Base-by-base conservation (phyloP, 495 filamentous ascomycete genomes). In the Letharia columbiana region DNA sequence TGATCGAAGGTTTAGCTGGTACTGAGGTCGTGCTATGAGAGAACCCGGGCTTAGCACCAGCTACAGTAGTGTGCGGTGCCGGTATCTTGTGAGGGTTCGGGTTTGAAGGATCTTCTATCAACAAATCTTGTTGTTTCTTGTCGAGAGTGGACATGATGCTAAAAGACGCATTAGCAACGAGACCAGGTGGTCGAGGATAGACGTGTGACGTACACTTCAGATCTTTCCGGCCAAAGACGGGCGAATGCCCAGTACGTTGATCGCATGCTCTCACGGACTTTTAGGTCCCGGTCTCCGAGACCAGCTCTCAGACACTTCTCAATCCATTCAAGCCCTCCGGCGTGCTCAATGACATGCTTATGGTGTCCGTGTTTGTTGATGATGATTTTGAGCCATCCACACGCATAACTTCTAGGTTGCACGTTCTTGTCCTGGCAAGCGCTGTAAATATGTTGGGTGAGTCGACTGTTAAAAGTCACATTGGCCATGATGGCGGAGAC, bases 361-460 rank as follows among this genome's bases (percentile, higher is more conserved):
- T 96, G 87, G 69, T 88, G 83, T 5, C 85, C 76, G 73, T 96
- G 90, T 66, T 90, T 89, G 63, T 79, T 87, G 41, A 98, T 76
- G 44, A 98, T 69, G 4, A 88, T 91, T 74, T 85, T 89, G 17
- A 98, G 76, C 94, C 94, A 98, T 17, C 85, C 89, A 28, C 89
- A 77, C 15, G 87, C 87, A 75, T 85, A 96, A 3, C 83, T 83
- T 60, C 94, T 85, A 37, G 92, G 83, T 69, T 91, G 87, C 3
- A 91, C 86, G 73, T 96, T 98, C 78, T 96, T 98, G 73, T 98
- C 94, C 72, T 92, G 87, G 62, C 81, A 87, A 39, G 95, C 91
- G 64, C 75, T 76, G 74, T 84, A 85, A 42, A 98, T 79, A 70
- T 97, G 92, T 70, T 95, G 89, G 79, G 96, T 80, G 64, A 96